These are phyloP conservation scores for Adiantum capillusveneris DNA, from an alignment of 75 land plant genomes.

Conservation along the genomic window DNA sequence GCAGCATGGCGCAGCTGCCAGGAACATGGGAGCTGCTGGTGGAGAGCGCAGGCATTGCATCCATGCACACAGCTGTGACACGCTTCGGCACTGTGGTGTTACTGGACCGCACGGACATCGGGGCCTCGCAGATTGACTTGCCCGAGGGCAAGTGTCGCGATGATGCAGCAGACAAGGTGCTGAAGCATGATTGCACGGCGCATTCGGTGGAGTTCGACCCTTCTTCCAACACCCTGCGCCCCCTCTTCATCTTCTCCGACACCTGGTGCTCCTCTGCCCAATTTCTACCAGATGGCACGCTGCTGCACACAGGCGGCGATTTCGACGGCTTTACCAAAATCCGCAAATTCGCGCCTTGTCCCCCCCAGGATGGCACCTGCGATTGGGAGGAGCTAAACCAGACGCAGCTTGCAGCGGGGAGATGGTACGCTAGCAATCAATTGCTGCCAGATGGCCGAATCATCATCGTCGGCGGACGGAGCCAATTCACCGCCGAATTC, in stretches of 20 bases:
- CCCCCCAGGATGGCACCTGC: slow-evolving; percentile 17
- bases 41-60: slow-evolving; percentile 47
- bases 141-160: slow-evolving; percentile 31
- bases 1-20: slow-evolving; percentile 19
- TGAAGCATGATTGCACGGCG: slow-evolving; percentile 57
- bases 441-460: slow-evolving; percentile 58
- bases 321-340: slow-evolving; percentile 39
- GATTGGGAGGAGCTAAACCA: slow-evolving; percentile 57
- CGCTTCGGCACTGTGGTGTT: slow-evolving; percentile 46
- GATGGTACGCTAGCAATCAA: slow-evolving; percentile 72
- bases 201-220: slow-evolving; percentile 58
- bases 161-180: slow-evolving; percentile 15
- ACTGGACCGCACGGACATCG: slow-evolving; percentile 56
- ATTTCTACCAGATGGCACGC: slow-evolving; percentile 48
- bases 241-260: slow-evolving; percentile 54
- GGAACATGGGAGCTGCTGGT: slow-evolving; percentile 33
- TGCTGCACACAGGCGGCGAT: slow-evolving; percentile 78
- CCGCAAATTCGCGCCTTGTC: slow-evolving; percentile 33
- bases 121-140: slow-evolving; percentile 49
- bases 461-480: slow-evolving; percentile 52
- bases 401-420: slow-evolving; percentile 11
- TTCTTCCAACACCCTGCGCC: slow-evolving; percentile 29
- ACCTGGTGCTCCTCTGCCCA: slow-evolving; percentile 78
- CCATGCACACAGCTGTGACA: slow-evolving; percentile 74
- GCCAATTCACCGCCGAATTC: slow-evolving; percentile 37